phyloP scores from a whole-genome alignment of 2,329 filamentous ascomycete genomes.

The Fusarium sp. region DNA sequence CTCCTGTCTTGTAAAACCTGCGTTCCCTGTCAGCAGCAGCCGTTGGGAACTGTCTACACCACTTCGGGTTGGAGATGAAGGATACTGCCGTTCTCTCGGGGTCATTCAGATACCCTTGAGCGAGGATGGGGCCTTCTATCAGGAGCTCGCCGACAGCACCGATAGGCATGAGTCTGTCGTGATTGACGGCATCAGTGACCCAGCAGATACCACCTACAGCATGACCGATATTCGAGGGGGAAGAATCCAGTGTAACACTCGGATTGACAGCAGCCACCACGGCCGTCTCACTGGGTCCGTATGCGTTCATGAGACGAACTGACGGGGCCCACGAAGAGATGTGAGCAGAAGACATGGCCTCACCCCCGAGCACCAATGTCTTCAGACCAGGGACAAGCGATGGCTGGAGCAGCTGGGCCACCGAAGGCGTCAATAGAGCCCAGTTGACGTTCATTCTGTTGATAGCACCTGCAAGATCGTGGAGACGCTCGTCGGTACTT shows the following conservation, averaged over 20 bases:
- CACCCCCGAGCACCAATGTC: constrained; percentile 34
- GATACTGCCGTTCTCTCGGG: constrained; percentile 43
- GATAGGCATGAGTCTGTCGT: constrained; percentile 42
- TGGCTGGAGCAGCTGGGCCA: constrained; percentile 26
- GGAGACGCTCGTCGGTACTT: constrained; percentile 51
- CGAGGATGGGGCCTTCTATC: constrained; percentile 54
- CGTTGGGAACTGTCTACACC: not conserved
- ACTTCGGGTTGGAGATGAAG: constrained; percentile 39
- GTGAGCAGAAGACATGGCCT: constrained; percentile 36
- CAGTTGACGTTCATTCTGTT: constrained; percentile 27
- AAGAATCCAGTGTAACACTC: not conserved
- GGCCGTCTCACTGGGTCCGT: constrained; percentile 36
- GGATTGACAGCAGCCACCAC: constrained; percentile 31
- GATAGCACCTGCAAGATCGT: constrained; percentile 44
- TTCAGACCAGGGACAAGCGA: constrained; percentile 18
- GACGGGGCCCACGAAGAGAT: constrained; percentile 24
- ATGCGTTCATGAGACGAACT: constrained; percentile 35
- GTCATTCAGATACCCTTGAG: constrained; percentile 60
- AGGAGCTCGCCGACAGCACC: constrained; percentile 49
- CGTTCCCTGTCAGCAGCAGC: not conserved
- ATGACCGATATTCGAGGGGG: constrained; percentile 31
- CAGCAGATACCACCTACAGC: constrained; percentile 35
- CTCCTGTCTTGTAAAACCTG: constrained; percentile 38
- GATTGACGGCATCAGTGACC: constrained; percentile 42
- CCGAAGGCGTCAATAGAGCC: constrained; percentile 36